Evolutionary conservation across 495 filamentous ascomycete genomes (phyloP).

Genomic region (Cryomyces minteri): DNA sequence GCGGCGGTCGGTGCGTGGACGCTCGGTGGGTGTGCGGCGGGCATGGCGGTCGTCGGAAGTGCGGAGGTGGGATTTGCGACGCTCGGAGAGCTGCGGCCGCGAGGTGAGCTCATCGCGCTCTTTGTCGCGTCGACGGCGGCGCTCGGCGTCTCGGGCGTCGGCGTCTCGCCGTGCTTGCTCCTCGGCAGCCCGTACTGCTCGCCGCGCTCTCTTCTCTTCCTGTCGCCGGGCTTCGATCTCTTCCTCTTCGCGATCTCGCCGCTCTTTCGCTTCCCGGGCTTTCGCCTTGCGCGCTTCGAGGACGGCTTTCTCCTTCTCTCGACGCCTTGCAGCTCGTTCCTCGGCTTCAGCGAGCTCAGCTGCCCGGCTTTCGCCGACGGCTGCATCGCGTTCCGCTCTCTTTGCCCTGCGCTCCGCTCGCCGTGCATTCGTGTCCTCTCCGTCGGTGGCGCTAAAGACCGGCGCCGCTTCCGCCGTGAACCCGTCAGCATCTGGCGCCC

Average conservation of each 20-base stretch:
- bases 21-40: conserved; percentile 3
- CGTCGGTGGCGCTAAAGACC: not conserved
- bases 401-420: conserved; percentile 5
- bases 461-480: conserved; percentile 4
- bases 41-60: conserved; percentile 8
- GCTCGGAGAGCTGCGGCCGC: conserved; percentile 3
- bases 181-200: conserved; percentile 20
- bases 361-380: not conserved
- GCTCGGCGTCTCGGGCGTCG: conserved; percentile 6
- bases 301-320: conserved; percentile 1
- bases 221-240: conserved; percentile 26
- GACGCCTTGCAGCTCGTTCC: conserved; percentile 2
- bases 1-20: conserved; percentile 5
- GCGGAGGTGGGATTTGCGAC: conserved; percentile 8
- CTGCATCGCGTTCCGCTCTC: conserved; percentile 7
- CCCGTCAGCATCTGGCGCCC: conserved; percentile 6
- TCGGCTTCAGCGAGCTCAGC: conserved; percentile 1
- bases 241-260: conserved; percentile 27
- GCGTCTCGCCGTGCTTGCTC: conserved; percentile 1
- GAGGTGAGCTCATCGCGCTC: conserved; percentile 11
- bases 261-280: conserved; percentile 23
- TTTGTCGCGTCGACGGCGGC: conserved; percentile 6
- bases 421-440: conserved; percentile 6
- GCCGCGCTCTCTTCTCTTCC: conserved; percentile 31
- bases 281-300: conserved; percentile 18